Evolutionary conservation across 257 asterid genomes (phyloP), one percentile per base, ranked within the genome.

Genomic region (Solanum pinnatisectum): DNA sequence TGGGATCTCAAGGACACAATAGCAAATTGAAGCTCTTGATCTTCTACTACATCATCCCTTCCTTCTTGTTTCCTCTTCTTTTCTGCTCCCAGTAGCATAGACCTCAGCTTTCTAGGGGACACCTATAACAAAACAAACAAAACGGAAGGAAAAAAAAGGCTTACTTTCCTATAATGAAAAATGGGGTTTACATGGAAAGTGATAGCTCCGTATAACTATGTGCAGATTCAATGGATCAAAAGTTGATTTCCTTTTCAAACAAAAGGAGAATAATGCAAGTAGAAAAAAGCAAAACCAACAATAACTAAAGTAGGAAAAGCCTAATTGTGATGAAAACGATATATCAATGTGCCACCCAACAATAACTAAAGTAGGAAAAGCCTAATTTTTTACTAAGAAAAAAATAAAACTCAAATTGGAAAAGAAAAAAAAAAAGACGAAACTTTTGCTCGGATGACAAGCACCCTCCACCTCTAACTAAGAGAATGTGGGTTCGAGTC

Each of bases 81-180:
- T 83, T 87, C 85, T 11, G 68, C 77, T 32, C 90, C 89, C 74
- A 86, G 35, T 11, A 89, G 46, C 90, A 89, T 88, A 83, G 84
- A 84, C 91, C 91, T 84, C 87, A 88, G 76, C 77, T 76, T 91
- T 87, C 88, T 89, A 77, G 93, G 93, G 67, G 93, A 89, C 87
- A 86, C 83, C 92, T 87, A 87, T 25, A 52, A 32, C 52, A 16
- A 25, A 71, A 37, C 25, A 79, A 68, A 44, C 25, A 68, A 86
- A 30, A 84, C 16, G n/a, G 60, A 10, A 71, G 4, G 78, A 36
- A 32, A 16, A 46, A 18, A 44, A 46, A 46, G 2, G 56, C 18
- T 78, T n/a, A 42, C 22, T 27, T 11, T 25, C 36, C 84, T 86
- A 33, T 56, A 83, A 25, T 13, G 33, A 23, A 52, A 39, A 37